A percentile compares a stretch with the other conserved stretches of the same genome.
Evolutionary conservation across 129 eudicot species (phyloP).

Genomic region (Helichrysum umbraculigerum): DNA sequence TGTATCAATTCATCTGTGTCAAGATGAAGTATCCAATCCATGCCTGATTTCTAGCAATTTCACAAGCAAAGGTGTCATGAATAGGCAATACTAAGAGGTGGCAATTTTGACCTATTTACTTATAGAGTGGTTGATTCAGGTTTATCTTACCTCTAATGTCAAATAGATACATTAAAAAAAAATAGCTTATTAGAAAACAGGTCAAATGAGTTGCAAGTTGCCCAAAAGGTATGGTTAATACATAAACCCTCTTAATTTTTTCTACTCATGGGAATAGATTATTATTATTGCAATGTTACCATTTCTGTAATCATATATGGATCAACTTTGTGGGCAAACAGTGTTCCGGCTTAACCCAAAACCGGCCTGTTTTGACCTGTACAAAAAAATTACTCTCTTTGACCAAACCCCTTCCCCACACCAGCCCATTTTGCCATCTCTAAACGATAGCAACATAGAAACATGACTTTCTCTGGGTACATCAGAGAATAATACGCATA

Average conservation of each 20-base stretch:
- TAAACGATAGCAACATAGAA: background rate
- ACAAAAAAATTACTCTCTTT: background rate
- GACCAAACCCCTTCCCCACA: background rate
- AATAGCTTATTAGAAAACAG: background rate
- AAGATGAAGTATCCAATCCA: constrained; percentile 98
- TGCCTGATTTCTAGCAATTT: constrained; percentile 63
- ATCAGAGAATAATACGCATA: constrained; percentile 36
- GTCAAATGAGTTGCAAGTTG: background rate
- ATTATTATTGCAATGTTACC: background rate
- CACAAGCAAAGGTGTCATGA: constrained; percentile 20
- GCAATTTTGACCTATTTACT: no score
- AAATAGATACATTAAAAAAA: no score
- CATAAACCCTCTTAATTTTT: background rate
- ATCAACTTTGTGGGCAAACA: background rate
- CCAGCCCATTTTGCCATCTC: background rate
- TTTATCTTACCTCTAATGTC: no score
- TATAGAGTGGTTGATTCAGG: no score
- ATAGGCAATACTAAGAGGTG: no score
- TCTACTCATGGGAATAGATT: background rate
- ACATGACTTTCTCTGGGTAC: background rate
- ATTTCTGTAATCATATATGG: background rate
- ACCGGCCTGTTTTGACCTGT: background rate
- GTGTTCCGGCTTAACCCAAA: background rate
- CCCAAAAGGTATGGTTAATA: background rate
- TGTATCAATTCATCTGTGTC: constrained; percentile 95